phyloP scores from a whole-genome alignment of 306 rosid species.

The Notholithocarpus densiflorus region DNA sequence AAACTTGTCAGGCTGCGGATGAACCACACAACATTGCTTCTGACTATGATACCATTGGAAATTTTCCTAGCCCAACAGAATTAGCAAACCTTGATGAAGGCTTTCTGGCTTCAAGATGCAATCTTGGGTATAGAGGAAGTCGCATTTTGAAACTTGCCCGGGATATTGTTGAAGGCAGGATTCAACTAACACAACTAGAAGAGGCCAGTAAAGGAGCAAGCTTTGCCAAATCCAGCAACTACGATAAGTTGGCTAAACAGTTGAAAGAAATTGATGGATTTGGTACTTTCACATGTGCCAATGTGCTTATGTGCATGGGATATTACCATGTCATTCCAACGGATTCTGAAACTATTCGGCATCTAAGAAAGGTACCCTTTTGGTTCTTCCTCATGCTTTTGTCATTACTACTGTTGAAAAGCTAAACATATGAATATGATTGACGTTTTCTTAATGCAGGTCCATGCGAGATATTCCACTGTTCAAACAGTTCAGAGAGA shows the following conservation, averaged over 20 bases:
- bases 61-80: slow-evolving; percentile 48
- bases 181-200: slow-evolving; percentile 41
- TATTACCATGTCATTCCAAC: slow-evolving; percentile 50
- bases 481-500: slow-evolving; percentile 28
- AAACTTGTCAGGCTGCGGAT: neutral
- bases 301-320: slow-evolving; percentile 58
- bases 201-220: slow-evolving; percentile 33
- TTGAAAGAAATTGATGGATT: slow-evolving; percentile 50
- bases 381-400: neutral
- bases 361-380: slow-evolving; percentile 40
- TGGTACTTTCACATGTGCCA: slow-evolving; percentile 51
- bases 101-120: slow-evolving; percentile 43
- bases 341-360: slow-evolving; percentile 51
- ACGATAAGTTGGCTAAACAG: slow-evolving; percentile 25
- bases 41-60: slow-evolving; percentile 3
- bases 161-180: slow-evolving; percentile 40
- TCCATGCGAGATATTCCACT: slow-evolving; percentile 36
- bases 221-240: slow-evolving; percentile 16
- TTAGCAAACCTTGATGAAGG: slow-evolving; percentile 37
- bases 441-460: slow-evolving; percentile 24
- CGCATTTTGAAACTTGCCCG: slow-evolving; percentile 41
- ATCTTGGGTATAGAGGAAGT: slow-evolving; percentile 50
- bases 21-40: neutral
- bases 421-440: neutral
- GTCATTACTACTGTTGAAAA: neutral